phyloP scores from a whole-genome alignment of 257 asterid species.

The Cruciata laevipes region DNA sequence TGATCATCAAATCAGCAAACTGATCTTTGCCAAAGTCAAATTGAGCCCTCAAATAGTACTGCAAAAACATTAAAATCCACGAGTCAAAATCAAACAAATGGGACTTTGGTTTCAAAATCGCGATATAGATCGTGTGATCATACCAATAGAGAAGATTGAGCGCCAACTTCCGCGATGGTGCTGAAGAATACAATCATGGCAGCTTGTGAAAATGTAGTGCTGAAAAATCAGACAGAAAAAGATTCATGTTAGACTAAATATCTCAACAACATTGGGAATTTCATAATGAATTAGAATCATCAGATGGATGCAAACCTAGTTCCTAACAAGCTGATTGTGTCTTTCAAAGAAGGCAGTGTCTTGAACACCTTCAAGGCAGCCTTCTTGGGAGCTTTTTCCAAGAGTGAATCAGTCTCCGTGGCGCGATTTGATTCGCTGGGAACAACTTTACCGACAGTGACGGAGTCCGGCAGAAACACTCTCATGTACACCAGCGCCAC shows the following conservation, averaged over 20 bases:
- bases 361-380: slow-evolving; percentile 38
- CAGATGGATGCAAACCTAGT: slow-evolving; percentile 41
- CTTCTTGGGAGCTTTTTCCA: slow-evolving; percentile 51
- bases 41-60: slow-evolving; percentile 83
- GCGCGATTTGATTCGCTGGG: slow-evolving; percentile 10
- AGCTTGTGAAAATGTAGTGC: slow-evolving; percentile 74
- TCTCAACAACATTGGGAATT: not conserved
- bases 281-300: not conserved
- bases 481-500: slow-evolving; percentile 68
- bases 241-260: not conserved
- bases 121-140: not conserved
- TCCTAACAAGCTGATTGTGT: slow-evolving; percentile 48
- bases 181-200: slow-evolving; percentile 64
- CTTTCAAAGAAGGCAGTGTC: slow-evolving; percentile 50
- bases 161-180: slow-evolving; percentile 75
- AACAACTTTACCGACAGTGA: slow-evolving; percentile 4
- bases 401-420: slow-evolving; percentile 51
- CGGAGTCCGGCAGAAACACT: slow-evolving; percentile 63
- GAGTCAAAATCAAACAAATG: not conserved
- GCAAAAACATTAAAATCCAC: slow-evolving; percentile 15
- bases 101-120: not conserved
- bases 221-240: slow-evolving; percentile 21
- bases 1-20: slow-evolving; percentile 83
- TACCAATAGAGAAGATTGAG: slow-evolving; percentile 61
- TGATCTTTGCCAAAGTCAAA: slow-evolving; percentile 87